Evolutionary conservation across 345 rosid species (phyloP).

Genomic region (Hypericum androsaemum): DNA sequence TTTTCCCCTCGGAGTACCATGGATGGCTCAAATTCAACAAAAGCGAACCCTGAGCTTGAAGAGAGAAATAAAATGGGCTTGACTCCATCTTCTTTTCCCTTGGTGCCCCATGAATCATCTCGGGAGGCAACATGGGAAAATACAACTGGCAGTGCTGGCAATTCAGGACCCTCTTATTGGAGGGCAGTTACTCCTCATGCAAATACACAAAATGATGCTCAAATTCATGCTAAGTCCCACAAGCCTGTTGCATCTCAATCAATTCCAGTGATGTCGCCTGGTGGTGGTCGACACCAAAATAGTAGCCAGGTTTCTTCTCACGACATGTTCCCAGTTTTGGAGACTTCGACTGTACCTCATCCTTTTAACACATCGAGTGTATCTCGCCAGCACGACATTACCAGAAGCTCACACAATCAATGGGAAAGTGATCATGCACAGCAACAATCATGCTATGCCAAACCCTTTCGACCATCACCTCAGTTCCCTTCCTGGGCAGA

Average conservation of each 20-base stretch:
- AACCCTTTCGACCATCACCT: slow-evolving; percentile 11
- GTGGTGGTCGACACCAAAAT: slow-evolving; percentile 14
- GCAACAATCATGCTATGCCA: slow-evolving; percentile 15
- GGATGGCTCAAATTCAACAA: no score
- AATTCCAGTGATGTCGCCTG: slow-evolving; percentile 11
- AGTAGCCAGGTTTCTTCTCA: slow-evolving; percentile 9
- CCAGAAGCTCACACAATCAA: slow-evolving; percentile 17
- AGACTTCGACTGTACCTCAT: slow-evolving; percentile 24
- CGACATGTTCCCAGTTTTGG: slow-evolving; percentile 20
- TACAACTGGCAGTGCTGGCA: no score
- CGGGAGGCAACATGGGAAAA: no score
- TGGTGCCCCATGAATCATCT: no score
- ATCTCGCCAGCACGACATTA: slow-evolving; percentile 19
- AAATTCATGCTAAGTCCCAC: slow-evolving; percentile 14
- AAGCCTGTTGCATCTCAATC: slow-evolving; percentile 16
- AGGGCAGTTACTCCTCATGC: no score
- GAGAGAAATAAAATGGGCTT: no score
- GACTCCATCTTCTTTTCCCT: no score
- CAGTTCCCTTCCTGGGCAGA: slow-evolving; percentile 12
- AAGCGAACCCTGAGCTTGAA: no score
- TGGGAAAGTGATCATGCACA: slow-evolving; percentile 29
- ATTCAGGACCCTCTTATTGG: no score
- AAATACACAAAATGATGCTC: slow-evolving; percentile 19
- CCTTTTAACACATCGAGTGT: slow-evolving; percentile 12
- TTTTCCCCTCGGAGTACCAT: no score